A percentile compares a stretch with the other conserved stretches of the same genome.
Conservation (phyloP, 2,329 filamentous ascomycete genomes). For the Cladosporium colombiae region DNA sequence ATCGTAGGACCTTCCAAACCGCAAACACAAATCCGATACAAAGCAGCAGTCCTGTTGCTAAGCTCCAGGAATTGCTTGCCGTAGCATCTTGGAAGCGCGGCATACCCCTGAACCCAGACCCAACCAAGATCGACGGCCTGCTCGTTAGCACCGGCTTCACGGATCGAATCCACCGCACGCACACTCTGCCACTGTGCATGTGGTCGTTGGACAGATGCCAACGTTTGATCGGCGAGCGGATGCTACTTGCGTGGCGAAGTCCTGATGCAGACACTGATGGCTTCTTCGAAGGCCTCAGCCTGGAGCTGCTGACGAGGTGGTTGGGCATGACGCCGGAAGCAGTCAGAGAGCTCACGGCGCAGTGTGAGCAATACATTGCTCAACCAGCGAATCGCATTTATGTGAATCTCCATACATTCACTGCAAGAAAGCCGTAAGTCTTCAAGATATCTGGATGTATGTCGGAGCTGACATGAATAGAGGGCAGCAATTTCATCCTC, state of each 20-base stretch:
- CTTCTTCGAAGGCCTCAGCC: not conserved
- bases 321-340: not conserved
- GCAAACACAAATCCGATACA: not conserved
- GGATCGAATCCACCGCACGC: not conserved
- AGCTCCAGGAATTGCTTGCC: not conserved
- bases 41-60: not conserved
- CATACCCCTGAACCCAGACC: not conserved
- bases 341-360: not conserved
- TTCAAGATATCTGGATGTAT: not conserved
- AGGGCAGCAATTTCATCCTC: not conserved
- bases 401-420: not conserved
- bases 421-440: constrained; percentile 4
- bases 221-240: not conserved
- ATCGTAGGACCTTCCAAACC: not conserved
- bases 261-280: not conserved
- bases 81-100: not conserved
- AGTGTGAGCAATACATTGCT: not conserved
- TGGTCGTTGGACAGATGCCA: not conserved
- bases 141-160: not conserved
- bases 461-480: not conserved
- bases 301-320: not conserved
- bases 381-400: not conserved
- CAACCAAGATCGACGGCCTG: not conserved
- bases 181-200: not conserved
- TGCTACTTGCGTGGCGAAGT: not conserved